Evolutionary conservation across 257 asterid species (phyloP), one percentile per base, ranked within the genome.

Genomic region (Misopates orontium): DNA sequence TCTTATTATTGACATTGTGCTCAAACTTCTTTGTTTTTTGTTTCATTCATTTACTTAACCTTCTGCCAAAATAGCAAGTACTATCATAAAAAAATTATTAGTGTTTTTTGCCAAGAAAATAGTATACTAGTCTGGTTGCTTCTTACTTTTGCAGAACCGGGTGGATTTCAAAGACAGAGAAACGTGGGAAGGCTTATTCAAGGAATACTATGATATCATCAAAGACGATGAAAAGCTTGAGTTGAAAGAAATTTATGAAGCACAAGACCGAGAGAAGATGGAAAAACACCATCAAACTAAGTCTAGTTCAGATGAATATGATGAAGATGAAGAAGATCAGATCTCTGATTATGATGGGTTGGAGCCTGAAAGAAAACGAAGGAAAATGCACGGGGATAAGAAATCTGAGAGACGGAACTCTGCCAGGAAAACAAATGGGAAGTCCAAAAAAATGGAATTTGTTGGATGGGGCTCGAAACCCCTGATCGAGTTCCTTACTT

Each of bases 401-500:
- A 73, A 52, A 75, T 60, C 59, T 32, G 69, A 55, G 78, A 62
- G 62, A 54, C 68, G 62, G 61, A 77, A 73, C 50, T 42, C 66
- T 39, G 51, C 64, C 18, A 54, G 13, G 36, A 66, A 48, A 56
- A 72, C 66, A 66, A 66, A 73, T 16, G 44, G 2, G 51, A 83
- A 68, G 70, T 77, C 84, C 68, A 77, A 75, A 56, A 75, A 72
- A 69, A 54, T 59, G 73, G 82, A 75, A 60, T 92, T 87, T 57
- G 18, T 65, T 62, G 95, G 97, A 54, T 89, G 98, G 98, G 96
- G 80, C 47, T 87, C 98, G 25, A 81, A 60, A 55, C 41, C 89
- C 66, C 98, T 92, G 24, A 67, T 85, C 17, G 74, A 78, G 50
- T 92, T 92, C 69, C 91, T 92, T 45, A 56, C 68, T 25, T 84